Evolutionary conservation across 805 yeast species (phyloP).

Genomic region (Isabelozyma pseudorhagii): DNA sequence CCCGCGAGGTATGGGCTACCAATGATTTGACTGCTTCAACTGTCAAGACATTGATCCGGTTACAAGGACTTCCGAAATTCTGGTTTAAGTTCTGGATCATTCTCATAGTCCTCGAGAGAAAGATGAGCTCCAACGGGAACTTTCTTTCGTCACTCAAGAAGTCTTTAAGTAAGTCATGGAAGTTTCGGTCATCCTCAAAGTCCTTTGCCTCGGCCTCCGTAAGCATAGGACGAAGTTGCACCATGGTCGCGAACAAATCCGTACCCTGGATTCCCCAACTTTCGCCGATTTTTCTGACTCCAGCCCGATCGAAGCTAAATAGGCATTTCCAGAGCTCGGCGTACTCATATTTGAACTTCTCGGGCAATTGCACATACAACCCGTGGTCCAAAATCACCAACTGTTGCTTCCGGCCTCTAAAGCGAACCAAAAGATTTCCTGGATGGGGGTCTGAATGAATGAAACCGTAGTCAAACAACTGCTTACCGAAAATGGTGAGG

Average conservation of each 20-base stretch:
- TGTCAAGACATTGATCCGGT: constrained; percentile 63
- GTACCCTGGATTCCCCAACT: constrained; percentile 71
- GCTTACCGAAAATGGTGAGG: constrained; percentile 50
- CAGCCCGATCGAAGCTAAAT: constrained; percentile 49
- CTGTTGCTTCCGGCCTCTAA: constrained; percentile 39
- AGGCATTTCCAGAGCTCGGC: constrained; percentile 61
- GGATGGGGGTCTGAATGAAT: constrained; percentile 82
- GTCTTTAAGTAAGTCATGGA: constrained; percentile 47
- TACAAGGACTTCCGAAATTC: constrained; percentile 68
- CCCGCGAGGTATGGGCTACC: background rate
- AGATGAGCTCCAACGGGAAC: constrained; percentile 65
- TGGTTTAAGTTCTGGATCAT: constrained; percentile 71
- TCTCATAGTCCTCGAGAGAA: constrained; percentile 68
- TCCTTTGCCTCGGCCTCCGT: constrained; percentile 12
- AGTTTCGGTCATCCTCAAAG: constrained; percentile 33
- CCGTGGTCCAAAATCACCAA: constrained; percentile 77
- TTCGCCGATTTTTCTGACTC: constrained; percentile 45
- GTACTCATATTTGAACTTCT: constrained; percentile 53
- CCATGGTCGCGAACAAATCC: constrained; percentile 58
- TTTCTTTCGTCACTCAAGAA: constrained; percentile 61
- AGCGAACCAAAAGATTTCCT: constrained; percentile 65
- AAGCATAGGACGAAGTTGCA: constrained; percentile 46
- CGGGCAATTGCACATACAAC: constrained; percentile 54
- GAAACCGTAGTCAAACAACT: constrained; percentile 63
- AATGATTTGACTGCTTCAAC: constrained; percentile 44